Evolutionary conservation across 1,284 basidiomycete genomes (phyloP), one percentile per base, ranked within the genome.

Genomic region (Hortiboletus rubellus): DNA sequence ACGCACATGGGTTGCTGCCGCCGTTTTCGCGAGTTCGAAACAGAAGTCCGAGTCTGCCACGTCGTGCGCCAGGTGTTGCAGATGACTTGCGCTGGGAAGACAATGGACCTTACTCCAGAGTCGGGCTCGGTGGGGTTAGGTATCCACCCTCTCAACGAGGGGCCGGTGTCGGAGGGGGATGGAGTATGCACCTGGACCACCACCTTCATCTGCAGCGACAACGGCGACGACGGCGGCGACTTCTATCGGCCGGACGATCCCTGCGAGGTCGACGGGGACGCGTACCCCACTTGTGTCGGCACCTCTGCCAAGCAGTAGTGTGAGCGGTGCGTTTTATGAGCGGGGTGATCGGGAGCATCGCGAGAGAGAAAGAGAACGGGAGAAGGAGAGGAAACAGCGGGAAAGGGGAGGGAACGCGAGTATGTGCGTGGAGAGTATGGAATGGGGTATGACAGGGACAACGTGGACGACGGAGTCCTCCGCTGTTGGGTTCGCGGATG

Each of bases 41-140:
- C 24, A 64, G 77, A 33, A 79, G 77, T 54, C 71, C 73, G 4
- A 78, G 72, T 63, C 76, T 74, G 1, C 56, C 58, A 1, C 68
- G 66, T 46, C 64, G 67, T 10, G 66, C 47, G 1, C 55, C 48
- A 1, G 63, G 27, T 27, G 6, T 60, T 14, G 58, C 64, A 6
- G 76, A 75, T 9, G 77, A 77, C 36, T 43, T 71, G 40, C 66
- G 75, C 30, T 64, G 77, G 1, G 75, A 75, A 7, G 77, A 77
- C 36, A 58, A 46, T 12, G 67, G 34, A 4, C 14, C 27, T 27
- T 27, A 27, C 27, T 27, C 27, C 4, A 5, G 5, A 27, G 27
- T 27, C 27, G 27, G 27, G 0, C 27, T 27, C 1, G 7, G 14
- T 1, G 34, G 65, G 24, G 54, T 57, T 22, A 56, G 60, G 18